Evolutionary conservation across 2,329 filamentous ascomycete species (phyloP), one percentile per base, ranked within the genome.

Genomic region (Paecilomyces niveus): DNA sequence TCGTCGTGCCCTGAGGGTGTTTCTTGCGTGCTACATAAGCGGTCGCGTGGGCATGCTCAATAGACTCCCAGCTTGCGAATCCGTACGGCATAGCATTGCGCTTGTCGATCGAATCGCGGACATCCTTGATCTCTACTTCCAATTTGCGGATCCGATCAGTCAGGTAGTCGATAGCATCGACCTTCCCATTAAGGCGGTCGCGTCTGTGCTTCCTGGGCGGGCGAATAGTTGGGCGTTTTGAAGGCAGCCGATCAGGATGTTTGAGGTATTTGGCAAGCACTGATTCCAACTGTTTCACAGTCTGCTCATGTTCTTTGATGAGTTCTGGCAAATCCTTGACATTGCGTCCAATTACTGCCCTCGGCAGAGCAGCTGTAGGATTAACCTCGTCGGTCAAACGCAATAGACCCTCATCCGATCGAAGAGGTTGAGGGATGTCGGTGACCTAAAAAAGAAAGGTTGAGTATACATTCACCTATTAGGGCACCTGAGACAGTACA

Each of bases 81-180:
- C 94, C 94, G 69, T 92, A 99, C 0, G 90, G 83, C 83, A 96
- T 89, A 15, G 92, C 88, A 70, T 93, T 90, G 54, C 92, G 86
- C 72, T 88, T 91, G 74, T 97, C 93, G 7, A 99, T 86, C 0
- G 86, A 86, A 45, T 85, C 83, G 11, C 94, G 86, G 1, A 92
- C 89, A 62, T 94, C 86, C 69, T 89, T 90, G 74, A 99, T 92
- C 69, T 95, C 85, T 10, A 85, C 74, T 71, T 97, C 93, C 35
- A 99, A 81, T 54, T 87, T 82, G 64, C 86, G 86, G 69, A 99
- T 97, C 18, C 92, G 87, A 56, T 88, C 84, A 0, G 92, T 95
- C 57, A 96, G 80, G 68, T 96, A 97, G 62, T 96, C 90, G 68
- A 99, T 97, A 18, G 94, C 91, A 70, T 99, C 94, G 3, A 97